Base-by-base conservation (phyloP, 805 yeast species). In the Jamesozyma piceae region DNA sequence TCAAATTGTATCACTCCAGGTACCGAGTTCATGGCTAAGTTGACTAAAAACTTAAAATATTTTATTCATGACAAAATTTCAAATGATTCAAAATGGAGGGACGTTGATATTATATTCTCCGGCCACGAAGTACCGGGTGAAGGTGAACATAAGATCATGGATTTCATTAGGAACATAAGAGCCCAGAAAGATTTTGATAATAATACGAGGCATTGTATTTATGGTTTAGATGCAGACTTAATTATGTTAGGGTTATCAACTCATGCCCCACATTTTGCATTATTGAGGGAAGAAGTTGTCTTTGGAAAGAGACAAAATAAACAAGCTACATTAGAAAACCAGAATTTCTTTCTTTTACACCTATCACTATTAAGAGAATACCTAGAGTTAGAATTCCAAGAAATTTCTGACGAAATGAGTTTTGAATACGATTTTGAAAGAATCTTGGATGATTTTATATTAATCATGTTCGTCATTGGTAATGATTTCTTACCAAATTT, bases 81-180 rank as follows among this genome's bases (percentile, higher is more conserved):
- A 2, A 82, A 83, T 40, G 97, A 90, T 58, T 68, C 89, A 11
- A 76, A 79, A 42, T 90, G 97, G 97, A 82, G 83, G 49, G 73
- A 75, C 41, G 71, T 86, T 41, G 74, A 83, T 42, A 73, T 90
- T 46, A 71, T 90, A 26, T 72, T 90, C 47, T 82, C 92, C 42
- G 97, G 96, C 30, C 96, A 87, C 55, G 95, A 89, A 62, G 97
- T 86, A 17, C 97, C 97, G 3, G 97, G 97, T 52, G 97, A 90
- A 70, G 97, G 97, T 65, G 97, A 90, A 67, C 97, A 90, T 66
- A 90, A 90, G 59, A 88, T 90, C 52, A 90, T 89, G 97, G 86
- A 86, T 54, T 87, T 77, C 54, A 87, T 90, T 50, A 78, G 97
- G 65, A 67, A 76, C 35, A 73, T 79, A 65, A 82, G 84, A 60